Percentiles rank a stretch among this genome's conserved stretches.
phyloP scores from a whole-genome alignment of 2,329 filamentous ascomycete genomes.

The Diplocarpon mali region DNA sequence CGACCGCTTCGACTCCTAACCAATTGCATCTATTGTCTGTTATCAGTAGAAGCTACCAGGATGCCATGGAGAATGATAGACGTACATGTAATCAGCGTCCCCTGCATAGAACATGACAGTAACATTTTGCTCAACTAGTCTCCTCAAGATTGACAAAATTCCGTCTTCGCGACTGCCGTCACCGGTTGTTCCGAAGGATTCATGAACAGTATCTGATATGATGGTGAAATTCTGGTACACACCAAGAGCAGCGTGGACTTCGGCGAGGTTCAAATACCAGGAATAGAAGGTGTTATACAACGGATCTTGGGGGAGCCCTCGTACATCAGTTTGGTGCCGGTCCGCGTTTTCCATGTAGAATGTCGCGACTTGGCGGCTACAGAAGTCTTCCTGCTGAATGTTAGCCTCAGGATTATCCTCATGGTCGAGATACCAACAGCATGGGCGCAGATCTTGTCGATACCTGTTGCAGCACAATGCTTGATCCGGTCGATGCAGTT shows the following conservation, averaged over 20 bases:
- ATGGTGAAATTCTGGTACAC: constrained; percentile 47
- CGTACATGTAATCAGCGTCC: constrained; percentile 37
- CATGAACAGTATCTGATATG: constrained; percentile 32
- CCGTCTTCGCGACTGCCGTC: constrained; percentile 40
- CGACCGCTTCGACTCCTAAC: constrained; percentile 61
- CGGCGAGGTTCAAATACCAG: constrained; percentile 45
- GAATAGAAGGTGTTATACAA: constrained; percentile 45
- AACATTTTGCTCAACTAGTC: constrained; percentile 50
- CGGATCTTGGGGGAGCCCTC: constrained; percentile 42
- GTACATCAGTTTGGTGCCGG: constrained; percentile 50
- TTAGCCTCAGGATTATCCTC: neutral
- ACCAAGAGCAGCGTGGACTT: constrained; percentile 46
- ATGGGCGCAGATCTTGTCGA: constrained; percentile 38
- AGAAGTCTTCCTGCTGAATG: constrained; percentile 38
- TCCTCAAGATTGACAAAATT: constrained; percentile 38
- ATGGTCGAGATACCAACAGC: constrained; percentile 26
- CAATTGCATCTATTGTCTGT: constrained; percentile 52
- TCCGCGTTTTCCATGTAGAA: constrained; percentile 39
- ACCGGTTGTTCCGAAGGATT: constrained; percentile 36
- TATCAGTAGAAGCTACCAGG: constrained; percentile 29
- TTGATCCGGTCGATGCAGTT: constrained; percentile 49
- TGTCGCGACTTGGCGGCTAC: constrained; percentile 39
- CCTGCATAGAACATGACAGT: constrained; percentile 56
- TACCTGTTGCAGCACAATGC: constrained; percentile 41
- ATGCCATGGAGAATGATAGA: constrained; percentile 27